phyloP scores from a whole-genome alignment of 768 basidiomycete genomes.

The Lanmaoa rubissima region DNA sequence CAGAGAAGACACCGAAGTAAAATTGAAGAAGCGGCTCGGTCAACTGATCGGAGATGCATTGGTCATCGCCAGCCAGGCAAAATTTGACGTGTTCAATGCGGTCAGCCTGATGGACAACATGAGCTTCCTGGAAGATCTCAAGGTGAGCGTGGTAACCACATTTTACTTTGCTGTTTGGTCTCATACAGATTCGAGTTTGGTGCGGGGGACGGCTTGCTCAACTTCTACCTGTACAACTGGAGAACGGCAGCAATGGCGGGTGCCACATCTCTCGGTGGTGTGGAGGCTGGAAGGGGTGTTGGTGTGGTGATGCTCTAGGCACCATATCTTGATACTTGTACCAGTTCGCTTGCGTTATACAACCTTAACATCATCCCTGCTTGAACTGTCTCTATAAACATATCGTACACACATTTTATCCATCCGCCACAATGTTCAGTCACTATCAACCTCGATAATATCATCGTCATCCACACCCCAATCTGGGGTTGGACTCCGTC shows the following conservation, averaged over 20 bases:
- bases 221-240: conserved; percentile 97
- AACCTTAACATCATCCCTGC: not conserved
- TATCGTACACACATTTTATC: conserved; percentile 7
- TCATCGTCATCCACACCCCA: conserved; percentile 86
- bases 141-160: conserved; percentile 45
- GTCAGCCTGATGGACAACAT: conserved; percentile 94
- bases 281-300: conserved; percentile 71
- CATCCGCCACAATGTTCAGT: conserved; percentile 37
- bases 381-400: conserved; percentile 2
- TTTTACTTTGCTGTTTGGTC: not conserved
- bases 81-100: conserved; percentile 96
- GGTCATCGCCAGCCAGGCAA: conserved; percentile 74
- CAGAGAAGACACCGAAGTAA: conserved; percentile 57
- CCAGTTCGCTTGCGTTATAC: not conserved
- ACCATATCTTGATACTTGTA: not conserved
- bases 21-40: conserved; percentile 66
- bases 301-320: conserved; percentile 91
- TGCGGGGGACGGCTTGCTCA: conserved; percentile 85
- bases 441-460: conserved; percentile 82
- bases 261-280: conserved; percentile 46
- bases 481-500: conserved; percentile 71
- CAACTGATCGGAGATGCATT: conserved; percentile 78
- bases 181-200: conserved; percentile 66
- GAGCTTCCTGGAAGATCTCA: conserved; percentile 75
- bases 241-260: conserved; percentile 79